Percentiles rank a stretch among this genome's conserved stretches.
Evolutionary conservation across 2,329 filamentous ascomycete species (phyloP).

Genomic region (Diplodia intermedia): DNA sequence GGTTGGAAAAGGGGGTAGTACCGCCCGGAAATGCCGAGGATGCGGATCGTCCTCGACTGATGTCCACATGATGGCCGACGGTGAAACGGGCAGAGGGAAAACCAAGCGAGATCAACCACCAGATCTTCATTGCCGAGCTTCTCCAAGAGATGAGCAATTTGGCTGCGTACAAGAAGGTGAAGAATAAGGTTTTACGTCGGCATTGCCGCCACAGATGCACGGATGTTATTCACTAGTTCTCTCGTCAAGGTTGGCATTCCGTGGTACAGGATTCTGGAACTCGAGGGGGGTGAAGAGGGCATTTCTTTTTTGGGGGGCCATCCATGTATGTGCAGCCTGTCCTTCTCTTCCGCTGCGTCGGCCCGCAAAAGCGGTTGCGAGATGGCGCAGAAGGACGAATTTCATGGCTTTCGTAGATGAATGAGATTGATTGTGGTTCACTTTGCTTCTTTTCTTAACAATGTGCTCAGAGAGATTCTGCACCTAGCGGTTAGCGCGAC

Average conservation of each 20-base stretch:
- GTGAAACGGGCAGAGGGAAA: too few species aligned
- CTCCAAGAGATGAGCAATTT: background rate
- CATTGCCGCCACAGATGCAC: background rate
- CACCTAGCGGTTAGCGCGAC: background rate
- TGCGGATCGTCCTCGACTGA: too few species aligned
- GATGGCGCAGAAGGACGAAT: background rate
- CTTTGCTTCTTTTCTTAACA: background rate
- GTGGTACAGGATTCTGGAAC: background rate
- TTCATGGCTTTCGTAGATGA: background rate
- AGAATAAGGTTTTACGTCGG: background rate
- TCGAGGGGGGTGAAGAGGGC: too few species aligned
- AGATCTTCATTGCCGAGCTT: background rate
- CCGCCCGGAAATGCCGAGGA: too few species aligned
- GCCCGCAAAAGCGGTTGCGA: background rate
- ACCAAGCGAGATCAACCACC: too few species aligned
- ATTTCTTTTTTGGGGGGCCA: too few species aligned
- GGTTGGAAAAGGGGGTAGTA: too few species aligned
- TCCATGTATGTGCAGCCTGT: background rate
- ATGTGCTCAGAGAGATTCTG: too few species aligned
- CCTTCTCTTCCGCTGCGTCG: background rate
- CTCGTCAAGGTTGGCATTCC: too few species aligned
- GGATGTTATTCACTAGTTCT: background rate
- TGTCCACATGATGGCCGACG: too few species aligned
- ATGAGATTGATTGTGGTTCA: background rate
- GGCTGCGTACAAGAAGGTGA: background rate